A percentile compares a stretch with the other conserved stretches of the same genome.
Evolutionary conservation across 2,329 filamentous ascomycete species (phyloP).

Genomic region (Parasarocladium wereldwijsianum): DNA sequence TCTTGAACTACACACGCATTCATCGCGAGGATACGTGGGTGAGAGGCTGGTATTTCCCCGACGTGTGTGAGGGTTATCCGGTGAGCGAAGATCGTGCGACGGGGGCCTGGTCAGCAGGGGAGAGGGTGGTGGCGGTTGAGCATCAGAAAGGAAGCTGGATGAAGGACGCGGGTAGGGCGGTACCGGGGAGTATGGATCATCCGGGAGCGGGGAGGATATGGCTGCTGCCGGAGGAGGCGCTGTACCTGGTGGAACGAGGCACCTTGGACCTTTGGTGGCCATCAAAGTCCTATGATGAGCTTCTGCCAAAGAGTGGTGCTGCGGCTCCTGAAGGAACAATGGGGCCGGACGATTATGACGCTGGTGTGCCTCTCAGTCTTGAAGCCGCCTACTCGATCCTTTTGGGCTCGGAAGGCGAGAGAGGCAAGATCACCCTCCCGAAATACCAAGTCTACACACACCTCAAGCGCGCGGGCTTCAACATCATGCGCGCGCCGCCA

Average conservation of each 20-base stretch:
- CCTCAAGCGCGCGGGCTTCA: slow-evolving; percentile 70
- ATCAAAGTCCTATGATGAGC: slow-evolving; percentile 30
- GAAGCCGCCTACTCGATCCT: slow-evolving; percentile 82
- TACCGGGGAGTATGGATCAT: slow-evolving; percentile 38
- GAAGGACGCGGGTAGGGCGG: slow-evolving; percentile 58
- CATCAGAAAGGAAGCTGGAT: slow-evolving; percentile 59
- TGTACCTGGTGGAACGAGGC: slow-evolving; percentile 80
- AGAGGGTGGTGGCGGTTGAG: slow-evolving; percentile 52
- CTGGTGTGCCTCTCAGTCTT: slow-evolving; percentile 71
- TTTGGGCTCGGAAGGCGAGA: slow-evolving; percentile 52
- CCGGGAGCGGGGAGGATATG: slow-evolving; percentile 52
- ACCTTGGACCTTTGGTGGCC: slow-evolving; percentile 83
- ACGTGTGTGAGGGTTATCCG: slow-evolving; percentile 26
- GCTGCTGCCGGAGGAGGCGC: slow-evolving; percentile 81
- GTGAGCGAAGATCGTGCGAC: slow-evolving; percentile 9
- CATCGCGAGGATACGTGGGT: slow-evolving; percentile 54
- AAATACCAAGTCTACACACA: slow-evolving; percentile 81
- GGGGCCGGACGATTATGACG: slow-evolving; percentile 31
- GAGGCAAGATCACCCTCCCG: slow-evolving; percentile 51
- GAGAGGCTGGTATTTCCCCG: slow-evolving; percentile 61
- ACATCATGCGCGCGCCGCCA: slow-evolving; percentile 58
- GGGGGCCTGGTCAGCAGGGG: slow-evolving; percentile 14
- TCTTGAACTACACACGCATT: slow-evolving; percentile 60
- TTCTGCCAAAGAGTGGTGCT: slow-evolving; percentile 23
- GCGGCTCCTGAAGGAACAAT: slow-evolving; percentile 9